Evolutionary conservation across 2,329 filamentous ascomycete species (phyloP), one percentile per base, ranked within the genome.

Genomic region (Cladosporium halotolerans): DNA sequence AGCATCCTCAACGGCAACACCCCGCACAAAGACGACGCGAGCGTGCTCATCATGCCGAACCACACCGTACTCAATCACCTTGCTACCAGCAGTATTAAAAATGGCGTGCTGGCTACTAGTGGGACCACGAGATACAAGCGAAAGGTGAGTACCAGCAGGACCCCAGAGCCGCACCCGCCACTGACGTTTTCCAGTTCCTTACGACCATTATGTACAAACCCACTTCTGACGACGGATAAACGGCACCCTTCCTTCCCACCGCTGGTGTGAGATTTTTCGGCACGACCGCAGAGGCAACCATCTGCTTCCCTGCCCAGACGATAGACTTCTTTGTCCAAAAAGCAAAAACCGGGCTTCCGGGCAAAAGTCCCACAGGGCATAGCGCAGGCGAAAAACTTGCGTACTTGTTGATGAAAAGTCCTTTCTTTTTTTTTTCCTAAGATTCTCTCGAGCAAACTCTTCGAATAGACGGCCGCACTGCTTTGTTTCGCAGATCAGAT

Each of bases 121-220:
- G 92, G 89, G 11, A 99, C 93, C 4, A 99, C 93, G n/a, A 81
- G 93, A 70, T 99, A 97, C 71, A 95, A 90, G 75, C 86, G 88
- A 72, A 99, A 99, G 83, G 89, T 89, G 66, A 23, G 3, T 5
- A 28, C 7, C 23, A 28, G 23, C 23, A 28, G 7, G 23, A 28
- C 7, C 23, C 23, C 23, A 5, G 23, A 28, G 7, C 23, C 23
- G 23, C 23, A 28, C 23, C 4, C 23, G 23, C 23, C 4, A 53
- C 57, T 65, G 52, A 63, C 48, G 10, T 34, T 23, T 9, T 43
- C 3, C 13, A 36, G 92, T 97, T 97, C 72, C 87, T 97, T 34
- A 97, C 92, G 3, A 96, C 91, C 2, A 95, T 97, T 68, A 86
- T 97, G 76, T 97, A 97, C 75, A 97, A 96, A 76, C 90, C 89